Evolutionary conservation across 1,284 basidiomycete species (phyloP).

Genomic region (Abortiporus biennis): DNA sequence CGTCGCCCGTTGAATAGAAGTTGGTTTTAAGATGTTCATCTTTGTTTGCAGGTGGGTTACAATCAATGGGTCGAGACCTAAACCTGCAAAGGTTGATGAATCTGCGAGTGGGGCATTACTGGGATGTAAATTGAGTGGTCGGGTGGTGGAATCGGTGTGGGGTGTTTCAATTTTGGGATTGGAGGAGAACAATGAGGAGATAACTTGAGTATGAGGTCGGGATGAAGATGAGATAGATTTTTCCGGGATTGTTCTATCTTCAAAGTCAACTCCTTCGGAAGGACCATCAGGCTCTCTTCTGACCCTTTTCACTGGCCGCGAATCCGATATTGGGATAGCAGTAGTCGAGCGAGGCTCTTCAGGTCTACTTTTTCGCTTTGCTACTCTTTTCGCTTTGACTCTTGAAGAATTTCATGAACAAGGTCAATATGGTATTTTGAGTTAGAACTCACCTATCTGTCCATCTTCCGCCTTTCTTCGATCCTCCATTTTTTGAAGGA

Average conservation of each 20-base stretch:
- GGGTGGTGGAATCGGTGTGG: slow-evolving; percentile 24
- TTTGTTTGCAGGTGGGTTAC: slow-evolving; percentile 76
- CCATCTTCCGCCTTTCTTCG: slow-evolving; percentile 76
- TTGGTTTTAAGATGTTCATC: slow-evolving; percentile 83
- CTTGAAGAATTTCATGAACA: slow-evolving; percentile 29
- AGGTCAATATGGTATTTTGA: slow-evolving; percentile 6
- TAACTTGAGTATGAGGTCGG: slow-evolving; percentile 58
- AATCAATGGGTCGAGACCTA: slow-evolving; percentile 81
- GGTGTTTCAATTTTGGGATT: slow-evolving; percentile 60
- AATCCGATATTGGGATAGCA: slow-evolving; percentile 10
- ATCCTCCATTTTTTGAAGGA: slow-evolving; percentile 21
- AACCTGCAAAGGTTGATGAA: slow-evolving; percentile 66
- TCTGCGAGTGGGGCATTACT: slow-evolving; percentile 82
- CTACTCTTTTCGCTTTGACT: slow-evolving; percentile 62
- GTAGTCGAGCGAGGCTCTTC: slow-evolving; percentile 20
- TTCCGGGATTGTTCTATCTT: slow-evolving; percentile 11
- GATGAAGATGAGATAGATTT: slow-evolving; percentile 20
- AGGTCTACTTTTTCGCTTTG: slow-evolving; percentile 51
- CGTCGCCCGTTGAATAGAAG: slow-evolving; percentile 84
- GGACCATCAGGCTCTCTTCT: slow-evolving; percentile 31
- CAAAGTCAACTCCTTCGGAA: slow-evolving; percentile 11
- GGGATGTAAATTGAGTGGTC: slow-evolving; percentile 39
- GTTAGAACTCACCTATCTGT: slow-evolving; percentile 65
- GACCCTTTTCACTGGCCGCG: slow-evolving; percentile 40
- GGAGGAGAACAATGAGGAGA: slow-evolving; percentile 89